Base-by-base conservation (phyloP, 139 green algal species). In the Bryopsis sp. region DNA sequence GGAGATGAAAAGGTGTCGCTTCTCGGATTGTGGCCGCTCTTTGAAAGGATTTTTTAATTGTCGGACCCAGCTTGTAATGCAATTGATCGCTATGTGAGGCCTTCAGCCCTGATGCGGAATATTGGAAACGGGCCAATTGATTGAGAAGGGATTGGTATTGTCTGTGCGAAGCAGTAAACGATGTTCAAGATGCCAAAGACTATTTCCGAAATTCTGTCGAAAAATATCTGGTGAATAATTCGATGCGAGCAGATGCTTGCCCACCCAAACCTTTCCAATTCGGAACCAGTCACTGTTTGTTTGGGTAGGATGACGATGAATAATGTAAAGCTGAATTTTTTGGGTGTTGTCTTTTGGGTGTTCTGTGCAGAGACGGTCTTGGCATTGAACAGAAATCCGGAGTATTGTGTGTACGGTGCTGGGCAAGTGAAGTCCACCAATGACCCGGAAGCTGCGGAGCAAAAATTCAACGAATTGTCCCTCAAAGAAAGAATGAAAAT, bases 401-500 rank as follows among this genome's bases (percentile, higher is more conserved):
- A 93, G 39, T 96, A 96, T 74, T 89, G 79, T 64, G 63, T 92
- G 2, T 97, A 94, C 57, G 91, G 81, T 33, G 79, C 59, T 6
- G 39, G 64, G 19, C n/a, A 26, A 1, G 22, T 71, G 28, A 33
- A 39, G 4, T 33, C 47, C 8, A 48, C 33, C 19, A 62, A n/a
- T 35, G 24, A 2, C 36, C n/a, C 2, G 29, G 34, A 7, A 37
- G 19, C 0, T 33, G 86, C 81, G 1, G 90, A 96, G 75, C 62
- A 60, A 0, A 8, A 31, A 0, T 96, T 96, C 68, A 95, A 88
- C 80, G 71, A 82, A 47, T 68, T 79, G 5, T 86, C 80, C 0
- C 58, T 91, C 36, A 75, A 85, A 65, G 85, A 91, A 80, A 83
- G 94, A 3, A 71, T 76, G 59, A 98, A 98, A 78, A 96, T 98